A percentile compares a stretch with the other conserved stretches of the same genome.
Evolutionary conservation across 345 rosid species (phyloP).

Genomic region (Passiflora organensis): DNA sequence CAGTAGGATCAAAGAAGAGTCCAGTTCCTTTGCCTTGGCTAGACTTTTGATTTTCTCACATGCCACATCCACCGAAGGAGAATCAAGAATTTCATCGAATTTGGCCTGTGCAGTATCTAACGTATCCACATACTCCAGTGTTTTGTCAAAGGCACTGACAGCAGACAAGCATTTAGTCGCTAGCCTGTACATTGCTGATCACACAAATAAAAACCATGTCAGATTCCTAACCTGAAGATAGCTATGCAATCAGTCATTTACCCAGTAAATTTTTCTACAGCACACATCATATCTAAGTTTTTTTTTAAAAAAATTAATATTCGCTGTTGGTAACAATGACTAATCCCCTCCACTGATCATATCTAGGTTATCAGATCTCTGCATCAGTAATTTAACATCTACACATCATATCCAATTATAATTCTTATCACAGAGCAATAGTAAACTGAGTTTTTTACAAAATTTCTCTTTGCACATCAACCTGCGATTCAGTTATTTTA

Average conservation of each 20-base stretch:
- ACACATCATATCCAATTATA: background rate
- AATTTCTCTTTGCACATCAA: background rate
- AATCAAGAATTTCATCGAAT: conserved; percentile 78
- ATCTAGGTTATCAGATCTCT: too few species aligned
- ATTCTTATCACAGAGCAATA: background rate
- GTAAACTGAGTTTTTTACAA: background rate
- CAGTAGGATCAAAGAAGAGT: conserved; percentile 76
- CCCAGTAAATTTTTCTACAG: background rate
- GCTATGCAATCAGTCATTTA: background rate
- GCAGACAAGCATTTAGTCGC: conserved; percentile 85
- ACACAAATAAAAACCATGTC: conserved; percentile 11
- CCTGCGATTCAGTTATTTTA: background rate
- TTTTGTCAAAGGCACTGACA: conserved; percentile 70
- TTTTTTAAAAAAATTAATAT: too few species aligned
- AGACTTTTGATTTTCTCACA: conserved; percentile 84
- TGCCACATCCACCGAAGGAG: conserved; percentile 65
- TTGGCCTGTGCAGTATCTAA: conserved; percentile 80
- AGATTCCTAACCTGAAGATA: background rate
- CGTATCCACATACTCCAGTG: conserved; percentile 63
- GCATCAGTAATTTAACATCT: too few species aligned
- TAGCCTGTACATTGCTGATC: conserved; percentile 72
- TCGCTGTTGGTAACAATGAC: too few species aligned
- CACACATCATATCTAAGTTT: too few species aligned
- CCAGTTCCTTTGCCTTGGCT: conserved; percentile 81
- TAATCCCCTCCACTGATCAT: too few species aligned